Base-by-base conservation (phyloP, 345 rosid genomes). In the Lepidium africanum region DNA sequence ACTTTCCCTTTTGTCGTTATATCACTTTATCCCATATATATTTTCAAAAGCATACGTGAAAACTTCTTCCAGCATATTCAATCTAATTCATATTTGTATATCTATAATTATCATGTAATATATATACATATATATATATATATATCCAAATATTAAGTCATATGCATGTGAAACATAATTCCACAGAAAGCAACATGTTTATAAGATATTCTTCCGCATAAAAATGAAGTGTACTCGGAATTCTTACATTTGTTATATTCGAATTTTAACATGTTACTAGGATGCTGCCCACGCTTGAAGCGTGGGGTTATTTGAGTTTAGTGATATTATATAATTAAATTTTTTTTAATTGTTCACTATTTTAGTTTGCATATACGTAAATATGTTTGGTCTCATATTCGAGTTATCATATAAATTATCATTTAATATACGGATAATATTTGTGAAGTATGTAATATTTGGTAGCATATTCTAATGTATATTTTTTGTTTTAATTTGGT, bases 151-250 rank as follows among this genome's bases (percentile, higher is more conserved):
- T 15, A 11, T 12, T 16, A 25, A 11, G 39, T 23, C 57, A 57
- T 46, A 27, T 48, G 46, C 16, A 56, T 57, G 15, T 37, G 6
- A 38, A 27, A 58, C 39, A 37, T 0, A 36, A 47, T 27, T 58
- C 67, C 16, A 48, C 35, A 59, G 4, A 58, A 39, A 59, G 33
- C 38, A 61, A 33, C 42, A 42, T 43, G 43, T 60, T 41, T 52
- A 12, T 51, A 21, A 58, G 39, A 69, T 60, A 71, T 71, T 71
- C 73, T 71, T 69, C 30, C 10, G 62, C 62, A 63, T 73, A 39
- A 27, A 27, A 62, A 40, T 49, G 19, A 69, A 48, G 76, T 78
- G 75, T 60, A 39, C 70, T 51, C 46, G 37, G 59, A 33, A 61
- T 77, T 32, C n/a, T 60, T 67, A 72, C 8, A 39, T 42, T 42